A percentile compares a stretch with the other conserved stretches of the same genome.
Evolutionary conservation across 768 basidiomycete species (phyloP).

Genomic region (Pisolithus tinctorius): DNA sequence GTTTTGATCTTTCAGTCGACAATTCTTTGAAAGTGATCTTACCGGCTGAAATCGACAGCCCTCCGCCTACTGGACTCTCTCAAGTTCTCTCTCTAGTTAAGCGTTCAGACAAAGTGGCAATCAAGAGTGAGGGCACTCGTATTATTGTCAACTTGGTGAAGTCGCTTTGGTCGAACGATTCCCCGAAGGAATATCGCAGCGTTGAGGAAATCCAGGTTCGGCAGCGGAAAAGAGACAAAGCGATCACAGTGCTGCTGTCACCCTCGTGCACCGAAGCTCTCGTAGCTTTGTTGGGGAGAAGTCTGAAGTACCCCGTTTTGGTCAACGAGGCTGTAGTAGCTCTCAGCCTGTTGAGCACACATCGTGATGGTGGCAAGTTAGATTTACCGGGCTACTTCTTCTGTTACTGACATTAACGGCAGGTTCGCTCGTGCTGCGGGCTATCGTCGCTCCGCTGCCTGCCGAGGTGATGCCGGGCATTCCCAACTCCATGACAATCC

Average conservation of each 20-base stretch:
- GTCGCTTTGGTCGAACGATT: constrained; percentile 61
- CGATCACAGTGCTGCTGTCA: constrained; percentile 46
- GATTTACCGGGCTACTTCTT: not conserved
- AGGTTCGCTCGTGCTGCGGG: constrained; percentile 60
- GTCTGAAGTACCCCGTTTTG: constrained; percentile 74
- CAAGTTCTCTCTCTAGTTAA: constrained; percentile 69
- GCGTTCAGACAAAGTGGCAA: constrained; percentile 73
- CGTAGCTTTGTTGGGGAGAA: constrained; percentile 64
- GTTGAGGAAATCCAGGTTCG: constrained; percentile 32
- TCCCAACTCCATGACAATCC: constrained; percentile 28
- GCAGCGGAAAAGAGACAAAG: constrained; percentile 45
- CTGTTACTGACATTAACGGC: constrained; percentile 6
- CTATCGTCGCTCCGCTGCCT: constrained; percentile 47
- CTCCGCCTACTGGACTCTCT: constrained; percentile 45
- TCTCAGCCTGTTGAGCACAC: constrained; percentile 67
- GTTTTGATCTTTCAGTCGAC: constrained; percentile 27
- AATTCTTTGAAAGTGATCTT: constrained; percentile 48
- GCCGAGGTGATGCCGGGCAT: constrained; percentile 30
- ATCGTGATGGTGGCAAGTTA: constrained; percentile 55
- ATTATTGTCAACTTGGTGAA: constrained; percentile 82
- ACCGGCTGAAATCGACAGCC: constrained; percentile 26
- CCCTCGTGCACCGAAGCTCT: constrained; percentile 55
- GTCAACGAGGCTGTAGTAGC: constrained; percentile 88
- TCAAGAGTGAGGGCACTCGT: constrained; percentile 87
- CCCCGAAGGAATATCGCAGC: constrained; percentile 21